Conservation (phyloP, 176 grass and related monocot species). For the Musa schizocarpa region DNA sequence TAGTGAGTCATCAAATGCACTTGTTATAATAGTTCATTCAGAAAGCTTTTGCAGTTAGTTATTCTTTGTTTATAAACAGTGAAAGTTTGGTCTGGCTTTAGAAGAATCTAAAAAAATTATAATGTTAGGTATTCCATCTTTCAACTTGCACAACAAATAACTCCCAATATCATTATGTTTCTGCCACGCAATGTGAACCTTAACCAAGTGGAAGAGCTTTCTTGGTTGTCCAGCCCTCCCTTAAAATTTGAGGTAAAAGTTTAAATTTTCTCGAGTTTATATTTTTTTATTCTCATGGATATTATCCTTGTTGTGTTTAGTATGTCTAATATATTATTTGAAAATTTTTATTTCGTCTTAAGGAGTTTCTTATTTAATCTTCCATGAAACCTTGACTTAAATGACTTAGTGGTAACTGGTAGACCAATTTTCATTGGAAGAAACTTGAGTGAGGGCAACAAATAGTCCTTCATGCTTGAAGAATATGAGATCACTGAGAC, state of each 20-base stretch:
- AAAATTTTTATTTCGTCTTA: too few relatives aligned
- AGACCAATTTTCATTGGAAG: too few relatives aligned
- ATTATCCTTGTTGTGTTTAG: neutral
- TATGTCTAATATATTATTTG: neutral
- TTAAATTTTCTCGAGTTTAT: neutral
- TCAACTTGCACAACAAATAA: slow-evolving; percentile 47
- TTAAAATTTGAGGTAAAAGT: slow-evolving; percentile 39
- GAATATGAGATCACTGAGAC: too few relatives aligned
- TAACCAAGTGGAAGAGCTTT: slow-evolving; percentile 53
- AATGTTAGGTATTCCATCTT: slow-evolving; percentile 34
- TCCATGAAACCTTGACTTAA: too few relatives aligned
- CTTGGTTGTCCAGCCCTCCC: slow-evolving; percentile 51
- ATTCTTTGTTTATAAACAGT: too few relatives aligned
- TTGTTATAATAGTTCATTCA: too few relatives aligned
- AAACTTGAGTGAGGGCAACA: too few relatives aligned
- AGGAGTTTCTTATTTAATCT: too few relatives aligned
- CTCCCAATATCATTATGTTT: slow-evolving; percentile 53
- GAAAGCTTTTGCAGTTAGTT: too few relatives aligned
- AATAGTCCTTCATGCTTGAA: too few relatives aligned
- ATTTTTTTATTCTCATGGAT: neutral
- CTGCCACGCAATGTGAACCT: slow-evolving; percentile 52
- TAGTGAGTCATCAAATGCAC: too few relatives aligned
- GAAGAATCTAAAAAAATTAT: neutral
- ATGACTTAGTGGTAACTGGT: too few relatives aligned
- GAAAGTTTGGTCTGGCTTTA: neutral